Percentiles rank a stretch among this genome's conserved stretches.
phyloP scores from a whole-genome alignment of 2,329 filamentous ascomycete species.

The Aspergillus sp. region DNA sequence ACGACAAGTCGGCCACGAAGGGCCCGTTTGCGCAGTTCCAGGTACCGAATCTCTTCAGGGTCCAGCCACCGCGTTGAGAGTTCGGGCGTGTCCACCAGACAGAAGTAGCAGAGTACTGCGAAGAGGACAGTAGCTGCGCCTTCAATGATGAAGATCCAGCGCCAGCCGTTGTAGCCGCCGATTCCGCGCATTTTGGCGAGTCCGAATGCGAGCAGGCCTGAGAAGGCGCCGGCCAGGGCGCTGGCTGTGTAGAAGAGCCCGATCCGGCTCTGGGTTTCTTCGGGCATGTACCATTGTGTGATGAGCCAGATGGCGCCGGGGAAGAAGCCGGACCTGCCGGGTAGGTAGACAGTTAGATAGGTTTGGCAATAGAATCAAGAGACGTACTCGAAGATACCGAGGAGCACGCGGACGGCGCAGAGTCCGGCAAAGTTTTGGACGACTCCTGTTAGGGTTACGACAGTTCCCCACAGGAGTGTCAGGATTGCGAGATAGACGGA shows the following conservation, averaged over 20 bases:
- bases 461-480: no score
- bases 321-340: constrained; percentile 25
- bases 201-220: constrained; percentile 71
- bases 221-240: constrained; percentile 77
- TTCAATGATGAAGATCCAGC: constrained; percentile 52
- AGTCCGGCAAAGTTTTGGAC: background rate
- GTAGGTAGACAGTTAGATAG: background rate
- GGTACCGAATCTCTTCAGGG: constrained; percentile 33
- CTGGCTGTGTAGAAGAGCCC: constrained; percentile 79
- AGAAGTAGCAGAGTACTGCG: constrained; percentile 12
- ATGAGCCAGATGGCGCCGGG: constrained; percentile 26
- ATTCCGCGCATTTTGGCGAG: constrained; percentile 80
- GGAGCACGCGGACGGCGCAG: background rate
- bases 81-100: constrained; percentile 43
- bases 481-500: no score
- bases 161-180: constrained; percentile 48
- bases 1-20: constrained; percentile 9
- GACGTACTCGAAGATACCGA: constrained; percentile 10
- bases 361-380: background rate
- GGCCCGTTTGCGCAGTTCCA: constrained; percentile 7
- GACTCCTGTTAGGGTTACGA: no score
- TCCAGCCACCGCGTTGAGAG: constrained; percentile 38
- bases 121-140: constrained; percentile 37
- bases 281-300: constrained; percentile 67
- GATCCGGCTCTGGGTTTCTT: constrained; percentile 71